These are phyloP conservation scores for Physcomitrium patens DNA, from an alignment of 225 moss, liverwort and hornwort genomes.

Conservation along the genomic window DNA sequence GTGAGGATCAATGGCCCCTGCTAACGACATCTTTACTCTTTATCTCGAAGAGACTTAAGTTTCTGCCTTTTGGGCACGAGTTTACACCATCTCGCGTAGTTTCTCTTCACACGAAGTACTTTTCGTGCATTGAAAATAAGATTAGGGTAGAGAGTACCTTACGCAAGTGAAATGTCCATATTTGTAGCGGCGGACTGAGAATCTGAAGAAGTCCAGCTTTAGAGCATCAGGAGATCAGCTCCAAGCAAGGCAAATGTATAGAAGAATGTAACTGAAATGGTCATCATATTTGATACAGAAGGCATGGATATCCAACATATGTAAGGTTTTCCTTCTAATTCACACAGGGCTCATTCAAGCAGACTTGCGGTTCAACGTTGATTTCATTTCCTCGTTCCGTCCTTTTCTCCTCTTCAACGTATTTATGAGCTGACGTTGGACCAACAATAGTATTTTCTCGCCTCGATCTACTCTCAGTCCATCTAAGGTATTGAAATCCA, in stretches of 20 bases:
- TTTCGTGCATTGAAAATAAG: slow-evolving; percentile 3
- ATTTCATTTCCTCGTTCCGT: too few species aligned
- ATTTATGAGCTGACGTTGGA: too few species aligned
- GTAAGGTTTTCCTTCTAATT: too few species aligned
- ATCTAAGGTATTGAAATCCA: too few species aligned
- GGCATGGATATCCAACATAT: too few species aligned
- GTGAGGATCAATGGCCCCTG: slow-evolving; percentile 33
- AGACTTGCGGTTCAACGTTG: too few species aligned
- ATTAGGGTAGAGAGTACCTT: slow-evolving; percentile 5
- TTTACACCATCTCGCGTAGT: slow-evolving; percentile 15
- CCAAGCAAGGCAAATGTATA: slow-evolving; percentile 21
- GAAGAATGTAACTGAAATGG: slow-evolving; percentile 5
- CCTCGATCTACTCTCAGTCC: too few species aligned
- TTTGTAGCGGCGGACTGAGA: slow-evolving; percentile 13
- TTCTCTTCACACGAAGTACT: slow-evolving; percentile 18
- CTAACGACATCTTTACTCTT: slow-evolving; percentile 17
- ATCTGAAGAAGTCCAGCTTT: slow-evolving; percentile 21
- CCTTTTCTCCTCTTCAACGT: too few species aligned
- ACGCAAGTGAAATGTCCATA: slow-evolving; percentile 3
- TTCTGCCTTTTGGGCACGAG: slow-evolving; percentile 40
- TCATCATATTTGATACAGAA: neutral
- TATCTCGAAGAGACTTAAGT: slow-evolving; percentile 31
- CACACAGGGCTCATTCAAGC: too few species aligned
- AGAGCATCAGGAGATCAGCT: slow-evolving; percentile 16
- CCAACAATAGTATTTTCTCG: too few species aligned